phyloP scores from a whole-genome alignment of 2,329 filamentous ascomycete genomes.

The Venturia effusa region DNA sequence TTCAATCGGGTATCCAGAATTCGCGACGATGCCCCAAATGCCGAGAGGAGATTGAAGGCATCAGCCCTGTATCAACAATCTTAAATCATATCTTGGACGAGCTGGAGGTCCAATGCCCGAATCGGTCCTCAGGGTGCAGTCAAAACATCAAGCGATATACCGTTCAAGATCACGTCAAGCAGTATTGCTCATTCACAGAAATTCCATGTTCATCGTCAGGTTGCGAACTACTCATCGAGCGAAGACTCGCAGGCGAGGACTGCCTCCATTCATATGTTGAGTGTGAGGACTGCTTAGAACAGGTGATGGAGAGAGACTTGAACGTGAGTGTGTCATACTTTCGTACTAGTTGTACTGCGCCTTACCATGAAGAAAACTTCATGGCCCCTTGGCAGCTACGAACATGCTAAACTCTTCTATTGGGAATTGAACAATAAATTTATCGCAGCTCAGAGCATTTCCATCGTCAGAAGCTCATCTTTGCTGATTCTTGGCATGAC shows the following conservation, averaged over 20 bases:
- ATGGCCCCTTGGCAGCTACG: not conserved
- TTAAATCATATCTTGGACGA: constrained; percentile 52
- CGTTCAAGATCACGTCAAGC: constrained; percentile 47
- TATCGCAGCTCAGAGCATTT: not conserved
- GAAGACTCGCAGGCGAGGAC: constrained; percentile 42
- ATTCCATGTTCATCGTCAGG: constrained; percentile 40
- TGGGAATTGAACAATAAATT: not conserved
- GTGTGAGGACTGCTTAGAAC: constrained; percentile 42
- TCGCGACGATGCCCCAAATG: constrained; percentile 44
- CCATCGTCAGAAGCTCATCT: not conserved
- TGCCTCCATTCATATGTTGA: constrained; percentile 44
- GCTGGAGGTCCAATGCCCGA: constrained; percentile 48
- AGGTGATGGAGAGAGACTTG: constrained; percentile 44
- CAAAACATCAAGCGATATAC: constrained; percentile 44
- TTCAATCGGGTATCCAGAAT: constrained; percentile 15
- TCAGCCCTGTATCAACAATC: constrained; percentile 38
- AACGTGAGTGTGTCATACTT: constrained; percentile 27
- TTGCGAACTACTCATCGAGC: constrained; percentile 42
- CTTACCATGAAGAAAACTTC: not conserved
- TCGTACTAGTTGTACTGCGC: not conserved
- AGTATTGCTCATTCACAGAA: constrained; percentile 46
- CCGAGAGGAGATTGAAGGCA: constrained; percentile 30
- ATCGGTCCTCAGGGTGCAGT: constrained; percentile 41
- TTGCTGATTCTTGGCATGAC: not conserved
- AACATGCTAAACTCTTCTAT: not conserved